Evolutionary conservation across 2,329 filamentous ascomycete species (phyloP), one percentile per base, ranked within the genome.

Genomic region (Neopestalotiopsis sp.): DNA sequence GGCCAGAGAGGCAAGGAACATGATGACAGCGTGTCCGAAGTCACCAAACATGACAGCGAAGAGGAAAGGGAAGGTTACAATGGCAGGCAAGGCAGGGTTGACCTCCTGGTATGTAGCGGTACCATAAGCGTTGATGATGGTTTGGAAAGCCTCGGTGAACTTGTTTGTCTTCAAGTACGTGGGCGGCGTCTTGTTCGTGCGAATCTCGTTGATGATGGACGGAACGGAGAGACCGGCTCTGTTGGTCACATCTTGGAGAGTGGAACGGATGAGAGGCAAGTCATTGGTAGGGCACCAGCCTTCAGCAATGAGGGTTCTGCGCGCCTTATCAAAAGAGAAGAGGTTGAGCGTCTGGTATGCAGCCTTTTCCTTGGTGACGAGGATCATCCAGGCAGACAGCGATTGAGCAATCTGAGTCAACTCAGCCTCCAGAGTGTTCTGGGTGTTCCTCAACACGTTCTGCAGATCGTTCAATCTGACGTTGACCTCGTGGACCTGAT

Each of bases 21-120:
- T 97, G 80, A 99, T 92, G 73, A 91, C 81, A 73, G 95, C 96
- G 78, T 99, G 96, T 65, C 96, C 97, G 69, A 97, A 91, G 82
- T 99, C 96, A 85, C 96, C 97, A 79, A 99, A 99, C 96, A 99
- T 99, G 89, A 99, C 96, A 64, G 96, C 96, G 79, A 99, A 99
- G 71, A 99, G 86, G 86, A 99, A 99, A n/a, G 97, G 96, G 82
- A 99, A 99, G 5, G 96, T 99, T 72, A 99, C 91, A 74, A 98
- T 94, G 65, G 97, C 96, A 49, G 95, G 95, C 28, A 99, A 88
- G 71, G 94, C 95, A 68, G 96, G 96, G 83, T 99, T 99, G 80
- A 98, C 93, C 83, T 99, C 96, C 74, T 93, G 93, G 82, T 99
- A 99, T 73, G 97, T 98, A 70, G 96, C 93, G 57, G 96, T 98